phyloP scores from a whole-genome alignment of 352 stramenopile species.

The Globisporangium alternatum region DNA sequence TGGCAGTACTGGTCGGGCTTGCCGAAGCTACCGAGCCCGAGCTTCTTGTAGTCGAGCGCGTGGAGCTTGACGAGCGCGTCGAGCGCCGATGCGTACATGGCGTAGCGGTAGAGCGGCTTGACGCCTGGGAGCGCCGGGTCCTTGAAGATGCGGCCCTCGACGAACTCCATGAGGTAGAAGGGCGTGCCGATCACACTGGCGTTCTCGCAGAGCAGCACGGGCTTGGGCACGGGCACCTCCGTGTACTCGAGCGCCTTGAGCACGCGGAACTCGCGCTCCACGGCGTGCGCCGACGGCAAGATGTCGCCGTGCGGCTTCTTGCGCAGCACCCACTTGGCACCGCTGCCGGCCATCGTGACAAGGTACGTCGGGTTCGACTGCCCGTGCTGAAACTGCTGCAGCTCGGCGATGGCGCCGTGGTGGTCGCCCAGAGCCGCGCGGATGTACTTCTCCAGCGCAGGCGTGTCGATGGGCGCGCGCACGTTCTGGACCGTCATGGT shows the following conservation, averaged over 20 bases:
- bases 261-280: conserved; percentile 78
- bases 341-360: conserved; percentile 50
- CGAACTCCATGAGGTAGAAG: conserved; percentile 86
- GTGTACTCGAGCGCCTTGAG: conserved; percentile 65
- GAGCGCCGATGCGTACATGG: conserved; percentile 74
- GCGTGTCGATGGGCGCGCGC: conserved; percentile 51
- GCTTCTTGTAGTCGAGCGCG: conserved; percentile 49
- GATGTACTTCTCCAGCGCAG: conserved; percentile 46
- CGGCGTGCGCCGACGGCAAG: conserved; percentile 73
- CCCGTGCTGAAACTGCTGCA: conserved; percentile 82
- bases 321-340: conserved; percentile 69
- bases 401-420: conserved; percentile 51
- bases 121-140: conserved; percentile 59
- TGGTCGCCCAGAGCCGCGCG: conserved; percentile 41
- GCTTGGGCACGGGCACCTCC: conserved; percentile 60
- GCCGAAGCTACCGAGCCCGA: conserved; percentile 61
- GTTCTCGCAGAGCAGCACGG: conserved; percentile 69
- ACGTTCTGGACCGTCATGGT: conserved; percentile 50
- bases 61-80: conserved; percentile 70
- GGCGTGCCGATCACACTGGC: conserved; percentile 53
- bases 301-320: conserved; percentile 84
- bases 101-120: conserved; percentile 70
- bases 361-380: conserved; percentile 90
- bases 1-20: conserved; percentile 66
- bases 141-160: conserved; percentile 73